phyloP scores from a whole-genome alignment of 2,329 filamentous ascomycete species.

The Talaromyces amestolkiae region DNA sequence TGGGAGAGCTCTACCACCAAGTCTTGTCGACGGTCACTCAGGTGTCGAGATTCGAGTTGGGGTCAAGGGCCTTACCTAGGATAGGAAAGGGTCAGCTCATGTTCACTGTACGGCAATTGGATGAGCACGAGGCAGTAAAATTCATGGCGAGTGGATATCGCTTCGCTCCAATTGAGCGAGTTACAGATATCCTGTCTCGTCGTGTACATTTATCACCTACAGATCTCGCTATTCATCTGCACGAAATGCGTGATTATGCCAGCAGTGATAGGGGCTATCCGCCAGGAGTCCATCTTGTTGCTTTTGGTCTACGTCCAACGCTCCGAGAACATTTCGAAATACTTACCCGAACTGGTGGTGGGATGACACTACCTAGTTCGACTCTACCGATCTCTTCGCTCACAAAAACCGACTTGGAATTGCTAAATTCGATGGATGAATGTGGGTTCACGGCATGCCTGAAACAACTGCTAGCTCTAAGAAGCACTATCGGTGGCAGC shows the following conservation, averaged over 20 bases:
- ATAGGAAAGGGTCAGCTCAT: constrained; percentile 72
- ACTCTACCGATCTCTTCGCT: constrained; percentile 55
- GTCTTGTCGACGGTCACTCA: constrained; percentile 64
- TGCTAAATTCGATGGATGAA: constrained; percentile 47
- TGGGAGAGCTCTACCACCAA: constrained; percentile 73
- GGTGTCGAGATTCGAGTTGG: constrained; percentile 26
- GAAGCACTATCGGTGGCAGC: constrained; percentile 12
- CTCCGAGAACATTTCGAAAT: constrained; percentile 62
- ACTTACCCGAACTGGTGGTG: constrained; percentile 56
- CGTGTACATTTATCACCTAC: constrained; percentile 70
- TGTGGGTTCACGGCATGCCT: constrained; percentile 38
- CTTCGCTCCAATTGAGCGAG: constrained; percentile 69
- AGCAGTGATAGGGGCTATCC: constrained; percentile 28
- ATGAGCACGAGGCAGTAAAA: constrained; percentile 57
- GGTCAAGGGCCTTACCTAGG: constrained; percentile 24
- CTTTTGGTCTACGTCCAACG: constrained; percentile 47
- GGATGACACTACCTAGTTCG: constrained; percentile 38
- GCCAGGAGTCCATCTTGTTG: constrained; percentile 38
- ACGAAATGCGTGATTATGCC: constrained; percentile 61
- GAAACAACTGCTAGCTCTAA: constrained; percentile 33
- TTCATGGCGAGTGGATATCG: constrained; percentile 71
- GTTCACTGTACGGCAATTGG: constrained; percentile 69
- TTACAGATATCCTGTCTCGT: constrained; percentile 65
- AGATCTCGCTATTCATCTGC: constrained; percentile 61
- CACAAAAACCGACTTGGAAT: constrained; percentile 55